Evolutionary conservation across 192 early-diverging fungal species (phyloP).

Genomic region (Cetraspora pellucida): DNA sequence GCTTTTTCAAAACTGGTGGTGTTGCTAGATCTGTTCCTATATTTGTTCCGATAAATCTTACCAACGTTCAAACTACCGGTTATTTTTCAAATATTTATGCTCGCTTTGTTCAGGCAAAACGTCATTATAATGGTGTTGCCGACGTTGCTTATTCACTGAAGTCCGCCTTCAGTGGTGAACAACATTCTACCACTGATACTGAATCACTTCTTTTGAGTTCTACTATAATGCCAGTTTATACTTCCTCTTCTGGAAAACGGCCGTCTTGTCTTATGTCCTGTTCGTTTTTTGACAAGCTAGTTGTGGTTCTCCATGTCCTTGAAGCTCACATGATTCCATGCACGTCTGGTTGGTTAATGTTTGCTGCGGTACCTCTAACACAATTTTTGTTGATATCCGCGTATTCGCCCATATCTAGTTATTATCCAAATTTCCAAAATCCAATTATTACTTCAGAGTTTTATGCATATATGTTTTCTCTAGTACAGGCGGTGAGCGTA

Average conservation of each 20-base stretch:
- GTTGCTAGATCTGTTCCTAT: constrained; percentile 67
- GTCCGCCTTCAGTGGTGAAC: constrained; percentile 7
- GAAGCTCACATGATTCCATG: constrained; percentile 55
- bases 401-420: constrained; percentile 15
- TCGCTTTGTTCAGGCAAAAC: constrained; percentile 70
- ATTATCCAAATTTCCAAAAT: constrained; percentile 35
- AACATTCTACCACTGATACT: background rate
- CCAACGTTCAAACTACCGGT: constrained; percentile 55
- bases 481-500: constrained; percentile 47
- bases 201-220: background rate
- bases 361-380: constrained; percentile 53
- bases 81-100: constrained; percentile 58
- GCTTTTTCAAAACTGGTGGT: constrained; percentile 73
- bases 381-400: constrained; percentile 43
- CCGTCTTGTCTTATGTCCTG: constrained; percentile 25
- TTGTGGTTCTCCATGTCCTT: constrained; percentile 46
- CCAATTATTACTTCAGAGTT: constrained; percentile 47
- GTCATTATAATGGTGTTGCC: constrained; percentile 75
- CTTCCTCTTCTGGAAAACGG: background rate
- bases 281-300: constrained; percentile 42
- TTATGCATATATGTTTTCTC: constrained; percentile 41
- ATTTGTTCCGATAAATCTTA: constrained; percentile 71
- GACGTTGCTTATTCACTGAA: constrained; percentile 65
- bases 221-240: background rate
- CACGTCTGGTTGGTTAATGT: constrained; percentile 60